Conservation (phyloP, 2,329 filamentous ascomycete species). For the Ceratocystis variospora region DNA sequence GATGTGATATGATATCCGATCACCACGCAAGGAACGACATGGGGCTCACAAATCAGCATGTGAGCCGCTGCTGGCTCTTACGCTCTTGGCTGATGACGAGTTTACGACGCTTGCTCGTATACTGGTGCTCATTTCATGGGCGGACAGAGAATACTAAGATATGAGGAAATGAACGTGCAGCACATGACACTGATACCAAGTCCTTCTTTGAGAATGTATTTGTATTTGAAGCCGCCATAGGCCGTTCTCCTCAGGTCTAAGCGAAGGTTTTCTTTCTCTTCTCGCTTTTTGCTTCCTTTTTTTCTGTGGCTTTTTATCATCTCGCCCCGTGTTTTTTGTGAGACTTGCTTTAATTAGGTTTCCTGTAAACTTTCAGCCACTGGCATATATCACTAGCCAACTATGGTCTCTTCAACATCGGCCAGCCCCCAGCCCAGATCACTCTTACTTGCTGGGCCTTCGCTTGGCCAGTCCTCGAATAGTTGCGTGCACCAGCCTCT, state of each 20-base stretch:
- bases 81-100: background rate
- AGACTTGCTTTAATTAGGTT: background rate
- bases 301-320: background rate
- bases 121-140: background rate
- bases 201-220: background rate
- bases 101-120: conserved; percentile 7
- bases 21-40: background rate
- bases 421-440: background rate
- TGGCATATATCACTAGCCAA: background rate
- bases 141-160: background rate
- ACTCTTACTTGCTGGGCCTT: background rate
- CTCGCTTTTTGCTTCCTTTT: background rate
- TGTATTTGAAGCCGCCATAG: background rate
- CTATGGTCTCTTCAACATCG: background rate
- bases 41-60: background rate
- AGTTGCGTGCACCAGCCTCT: background rate
- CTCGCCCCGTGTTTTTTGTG: background rate
- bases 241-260: background rate
- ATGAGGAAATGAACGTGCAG: background rate
- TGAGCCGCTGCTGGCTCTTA: background rate
- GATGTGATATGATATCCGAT: background rate
- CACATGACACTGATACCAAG: background rate
- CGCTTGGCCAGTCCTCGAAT: background rate
- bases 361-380: background rate
- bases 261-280: background rate